Conservation (phyloP, 2,329 filamentous ascomycete genomes). For the Colletotrichum salicis region DNA sequence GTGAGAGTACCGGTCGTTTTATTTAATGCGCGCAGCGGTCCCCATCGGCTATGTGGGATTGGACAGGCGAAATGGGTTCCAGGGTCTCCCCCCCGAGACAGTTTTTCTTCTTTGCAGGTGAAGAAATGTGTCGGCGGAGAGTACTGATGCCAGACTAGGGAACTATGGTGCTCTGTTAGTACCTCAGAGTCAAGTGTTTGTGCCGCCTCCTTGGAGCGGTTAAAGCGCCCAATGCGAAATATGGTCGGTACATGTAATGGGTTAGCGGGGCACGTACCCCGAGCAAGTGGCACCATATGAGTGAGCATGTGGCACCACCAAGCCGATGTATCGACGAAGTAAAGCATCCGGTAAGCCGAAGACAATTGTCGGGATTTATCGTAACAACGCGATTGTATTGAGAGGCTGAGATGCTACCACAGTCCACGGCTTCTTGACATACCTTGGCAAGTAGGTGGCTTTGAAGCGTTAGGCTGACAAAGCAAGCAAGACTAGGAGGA, state of each 20-base stretch:
- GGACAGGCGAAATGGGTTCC: neutral
- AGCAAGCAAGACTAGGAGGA: neutral
- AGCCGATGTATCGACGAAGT: neutral
- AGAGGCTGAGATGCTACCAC: too few relatives aligned
- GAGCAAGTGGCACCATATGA: neutral
- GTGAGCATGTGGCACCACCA: neutral
- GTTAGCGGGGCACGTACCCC: slow-evolving; percentile 9
- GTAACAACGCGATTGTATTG: neutral
- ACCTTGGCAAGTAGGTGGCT: neutral
- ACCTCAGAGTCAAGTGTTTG: neutral
- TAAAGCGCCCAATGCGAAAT: slow-evolving; percentile 14
- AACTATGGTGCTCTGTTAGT: too few relatives aligned
- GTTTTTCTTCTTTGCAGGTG: neutral
- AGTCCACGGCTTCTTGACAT: too few relatives aligned
- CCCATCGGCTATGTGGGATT: slow-evolving; percentile 19
- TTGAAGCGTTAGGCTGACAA: neutral
- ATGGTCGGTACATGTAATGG: neutral
- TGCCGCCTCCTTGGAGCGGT: neutral
- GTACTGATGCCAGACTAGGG: neutral
- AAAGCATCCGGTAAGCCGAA: neutral
- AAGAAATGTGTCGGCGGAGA: neutral
- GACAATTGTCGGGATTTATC: neutral
- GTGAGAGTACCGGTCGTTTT: neutral
- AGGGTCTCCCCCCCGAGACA: slow-evolving; percentile 8
- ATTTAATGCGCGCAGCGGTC: slow-evolving; percentile 22